Conservation (phyloP, 768 basidiomycete species). For the Lentinula edodes region DNA sequence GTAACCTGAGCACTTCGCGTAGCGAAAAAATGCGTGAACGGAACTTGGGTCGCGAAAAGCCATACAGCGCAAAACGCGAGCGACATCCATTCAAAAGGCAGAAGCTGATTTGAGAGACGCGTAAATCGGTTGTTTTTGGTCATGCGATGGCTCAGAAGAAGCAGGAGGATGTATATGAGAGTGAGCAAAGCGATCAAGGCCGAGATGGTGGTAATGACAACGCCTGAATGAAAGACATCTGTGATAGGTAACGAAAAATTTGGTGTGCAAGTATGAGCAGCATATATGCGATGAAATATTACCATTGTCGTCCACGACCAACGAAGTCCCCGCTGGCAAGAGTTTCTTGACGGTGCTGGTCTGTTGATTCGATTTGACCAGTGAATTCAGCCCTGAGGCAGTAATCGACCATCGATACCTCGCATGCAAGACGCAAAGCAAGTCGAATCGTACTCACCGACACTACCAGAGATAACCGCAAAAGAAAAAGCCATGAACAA, state of each 20-base stretch:
- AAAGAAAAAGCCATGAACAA: conserved; percentile 6
- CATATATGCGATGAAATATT: conserved; percentile 1
- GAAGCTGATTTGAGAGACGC: conserved; percentile 14
- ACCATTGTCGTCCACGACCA: conserved; percentile 35
- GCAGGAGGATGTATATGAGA: conserved; percentile 18
- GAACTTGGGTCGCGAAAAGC: conserved; percentile 38
- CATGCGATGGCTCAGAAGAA: conserved; percentile 6
- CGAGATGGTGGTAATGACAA: conserved; percentile 28
- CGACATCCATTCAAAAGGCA: conserved; percentile 25
- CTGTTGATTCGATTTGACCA: conserved; percentile 35
- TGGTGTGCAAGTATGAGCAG: not conserved
- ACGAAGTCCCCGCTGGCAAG: conserved; percentile 25
- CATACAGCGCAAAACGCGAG: conserved; percentile 36
- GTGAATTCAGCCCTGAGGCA: conserved; percentile 31
- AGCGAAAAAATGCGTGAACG: conserved; percentile 38
- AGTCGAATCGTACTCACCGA: not conserved
- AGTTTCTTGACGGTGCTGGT: conserved; percentile 24
- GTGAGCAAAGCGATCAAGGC: conserved; percentile 26
- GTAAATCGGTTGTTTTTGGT: not conserved
- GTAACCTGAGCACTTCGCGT: conserved; percentile 31
- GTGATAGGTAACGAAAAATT: no score
- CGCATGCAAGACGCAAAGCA: no score
- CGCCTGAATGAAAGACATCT: conserved; percentile 37
- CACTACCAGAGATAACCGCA: conserved; percentile 5
- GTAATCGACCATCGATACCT: not conserved